Evolutionary conservation across 805 yeast genomes (phyloP).

Genomic region (Candida methanosorbosa): DNA sequence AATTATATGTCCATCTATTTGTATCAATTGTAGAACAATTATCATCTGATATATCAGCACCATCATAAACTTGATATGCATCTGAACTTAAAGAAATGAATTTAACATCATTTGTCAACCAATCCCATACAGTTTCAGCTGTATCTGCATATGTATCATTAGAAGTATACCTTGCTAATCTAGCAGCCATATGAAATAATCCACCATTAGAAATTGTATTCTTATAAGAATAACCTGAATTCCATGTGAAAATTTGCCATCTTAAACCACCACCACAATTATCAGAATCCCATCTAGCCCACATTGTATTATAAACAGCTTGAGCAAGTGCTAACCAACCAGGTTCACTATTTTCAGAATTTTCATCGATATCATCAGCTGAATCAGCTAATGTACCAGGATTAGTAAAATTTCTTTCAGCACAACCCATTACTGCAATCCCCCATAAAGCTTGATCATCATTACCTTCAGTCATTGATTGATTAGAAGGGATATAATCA

Average conservation of each 20-base stretch:
- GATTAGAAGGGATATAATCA: constrained; percentile 75
- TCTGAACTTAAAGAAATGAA: constrained; percentile 20
- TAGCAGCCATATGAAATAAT: constrained; percentile 71
- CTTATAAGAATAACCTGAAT: constrained; percentile 79
- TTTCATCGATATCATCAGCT: constrained; percentile 24
- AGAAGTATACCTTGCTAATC: constrained; percentile 71
- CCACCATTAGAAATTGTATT: constrained; percentile 85
- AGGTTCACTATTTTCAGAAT: constrained; percentile 18
- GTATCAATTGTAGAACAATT: constrained; percentile 42
- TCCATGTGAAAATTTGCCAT: constrained; percentile 90
- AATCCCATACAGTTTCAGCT: constrained; percentile 66
- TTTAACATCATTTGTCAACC: constrained; percentile 31
- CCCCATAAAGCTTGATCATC: constrained; percentile 97
- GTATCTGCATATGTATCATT: constrained; percentile 67
- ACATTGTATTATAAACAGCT: constrained; percentile 83
- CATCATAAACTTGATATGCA: constrained; percentile 40
- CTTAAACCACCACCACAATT: constrained; percentile 72
- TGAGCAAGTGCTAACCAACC: constrained; percentile 72
- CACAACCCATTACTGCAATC: constrained; percentile 73
- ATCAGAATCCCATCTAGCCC: constrained; percentile 62
- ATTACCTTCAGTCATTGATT: constrained; percentile 79
- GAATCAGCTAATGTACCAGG: constrained; percentile 30
- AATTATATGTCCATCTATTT: constrained; percentile 61
- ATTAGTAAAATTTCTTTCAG: constrained; percentile 74
- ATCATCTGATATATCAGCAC: constrained; percentile 38